Evolutionary conservation across 2,329 filamentous ascomycete species (phyloP).

Genomic region (Keithomyces neogunnii): DNA sequence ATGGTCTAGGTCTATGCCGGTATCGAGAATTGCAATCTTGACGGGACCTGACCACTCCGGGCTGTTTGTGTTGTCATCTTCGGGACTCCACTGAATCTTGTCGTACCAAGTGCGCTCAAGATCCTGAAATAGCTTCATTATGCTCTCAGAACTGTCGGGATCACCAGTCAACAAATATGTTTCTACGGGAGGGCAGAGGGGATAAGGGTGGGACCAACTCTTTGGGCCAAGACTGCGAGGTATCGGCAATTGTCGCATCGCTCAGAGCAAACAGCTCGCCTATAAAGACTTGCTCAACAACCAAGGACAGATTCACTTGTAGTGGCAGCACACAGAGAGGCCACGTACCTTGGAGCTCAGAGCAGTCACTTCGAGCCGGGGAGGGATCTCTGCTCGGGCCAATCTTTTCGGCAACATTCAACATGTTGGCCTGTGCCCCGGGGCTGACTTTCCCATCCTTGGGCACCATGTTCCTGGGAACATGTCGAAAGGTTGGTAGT

Average conservation of each 20-base stretch:
- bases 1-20: conserved; percentile 9
- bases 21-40: conserved; percentile 11
- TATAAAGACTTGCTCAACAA: background rate
- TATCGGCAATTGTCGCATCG: background rate
- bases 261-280: background rate
- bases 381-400: background rate
- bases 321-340: no score
- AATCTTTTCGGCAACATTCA: background rate
- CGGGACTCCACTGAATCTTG: conserved; percentile 6
- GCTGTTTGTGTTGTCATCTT: conserved; percentile 5
- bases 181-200: no score
- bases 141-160: background rate
- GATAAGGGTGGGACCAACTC: background rate
- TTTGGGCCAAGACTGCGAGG: background rate
- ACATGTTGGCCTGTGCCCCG: background rate
- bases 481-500: background rate
- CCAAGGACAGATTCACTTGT: background rate
- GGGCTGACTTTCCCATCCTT: background rate
- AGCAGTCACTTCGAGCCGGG: background rate
- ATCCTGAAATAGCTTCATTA: conserved; percentile 1
- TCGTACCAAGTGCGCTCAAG: conserved; percentile 10
- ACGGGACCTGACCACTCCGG: conserved; percentile 9
- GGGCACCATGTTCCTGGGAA: background rate
- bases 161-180: background rate
- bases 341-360: background rate